Conservation (phyloP, 768 basidiomycete species). For the Serpula lacrymans region DNA sequence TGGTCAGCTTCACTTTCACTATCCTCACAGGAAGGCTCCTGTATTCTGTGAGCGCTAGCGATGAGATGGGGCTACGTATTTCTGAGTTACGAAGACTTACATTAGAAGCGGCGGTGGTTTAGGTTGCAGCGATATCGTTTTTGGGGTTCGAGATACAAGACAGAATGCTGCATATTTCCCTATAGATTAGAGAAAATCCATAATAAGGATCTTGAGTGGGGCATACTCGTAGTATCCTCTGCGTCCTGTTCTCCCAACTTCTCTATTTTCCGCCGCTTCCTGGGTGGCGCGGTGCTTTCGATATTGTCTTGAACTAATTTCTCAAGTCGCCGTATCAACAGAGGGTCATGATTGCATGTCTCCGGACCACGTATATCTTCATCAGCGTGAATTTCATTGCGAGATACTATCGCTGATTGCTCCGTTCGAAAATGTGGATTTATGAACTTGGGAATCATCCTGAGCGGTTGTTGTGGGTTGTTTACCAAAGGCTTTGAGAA, state of each 20-base stretch:
- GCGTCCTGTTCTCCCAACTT: too few species aligned
- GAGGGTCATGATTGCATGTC: conserved; percentile 7
- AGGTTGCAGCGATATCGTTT: conserved; percentile 40
- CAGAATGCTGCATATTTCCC: too few species aligned
- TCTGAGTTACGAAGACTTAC: too few species aligned
- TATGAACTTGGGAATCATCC: conserved; percentile 36
- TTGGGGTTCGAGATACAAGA: conserved; percentile 17
- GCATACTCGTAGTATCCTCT: too few species aligned
- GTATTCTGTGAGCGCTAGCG: conserved; percentile 31
- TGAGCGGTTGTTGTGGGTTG: conserved; percentile 18
- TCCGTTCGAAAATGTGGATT: conserved; percentile 45
- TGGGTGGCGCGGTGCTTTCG: too few species aligned
- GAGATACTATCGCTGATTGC: conserved; percentile 31
- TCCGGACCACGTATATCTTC: conserved; percentile 9
- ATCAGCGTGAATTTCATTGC: conserved; percentile 24
- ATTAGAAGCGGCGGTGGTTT: conserved; percentile 37
- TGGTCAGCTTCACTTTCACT: conserved; percentile 37
- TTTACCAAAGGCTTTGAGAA: conserved; percentile 6
- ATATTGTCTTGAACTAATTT: conserved; percentile 15
- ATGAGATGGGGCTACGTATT: neutral
- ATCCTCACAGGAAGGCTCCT: conserved; percentile 51
- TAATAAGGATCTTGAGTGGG: too few species aligned
- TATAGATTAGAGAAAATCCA: too few species aligned
- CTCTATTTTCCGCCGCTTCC: conserved; percentile 6
- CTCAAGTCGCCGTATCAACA: conserved; percentile 20